Percentiles rank a stretch among this genome's conserved stretches.
Evolutionary conservation across 2,329 filamentous ascomycete species (phyloP).

Genomic region (Paraphoma chrysanthemicola): DNA sequence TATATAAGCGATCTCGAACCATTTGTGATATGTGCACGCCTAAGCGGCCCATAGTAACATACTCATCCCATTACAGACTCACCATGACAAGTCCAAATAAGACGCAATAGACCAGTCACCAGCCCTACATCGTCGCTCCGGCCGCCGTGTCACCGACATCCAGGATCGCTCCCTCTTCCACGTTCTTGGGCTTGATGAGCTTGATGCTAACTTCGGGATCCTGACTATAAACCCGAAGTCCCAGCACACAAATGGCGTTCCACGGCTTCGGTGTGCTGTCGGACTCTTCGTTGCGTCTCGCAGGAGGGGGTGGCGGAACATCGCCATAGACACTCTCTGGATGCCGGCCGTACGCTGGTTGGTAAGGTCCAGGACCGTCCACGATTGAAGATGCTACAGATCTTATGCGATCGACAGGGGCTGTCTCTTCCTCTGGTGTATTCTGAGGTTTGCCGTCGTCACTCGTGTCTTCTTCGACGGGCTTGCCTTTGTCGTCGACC

Average conservation of each 20-base stretch:
- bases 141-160: slow-evolving; percentile 40
- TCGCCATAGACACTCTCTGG: slow-evolving; percentile 8
- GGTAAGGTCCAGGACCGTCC: background rate
- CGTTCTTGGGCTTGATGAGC: slow-evolving; percentile 36
- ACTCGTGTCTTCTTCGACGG: background rate
- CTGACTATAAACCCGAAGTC: slow-evolving; percentile 58
- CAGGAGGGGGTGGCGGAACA: slow-evolving; percentile 3
- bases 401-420: background rate
- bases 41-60: no score
- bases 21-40: no score
- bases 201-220: slow-evolving; percentile 41
- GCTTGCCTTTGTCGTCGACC: slow-evolving; percentile 3
- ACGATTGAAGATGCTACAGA: background rate
- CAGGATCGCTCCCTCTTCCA: slow-evolving; percentile 39
- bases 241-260: slow-evolving; percentile 68
- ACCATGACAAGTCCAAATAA: no score
- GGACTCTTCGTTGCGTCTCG: background rate
- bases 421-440: background rate
- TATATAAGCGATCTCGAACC: no score
- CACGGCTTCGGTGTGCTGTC: slow-evolving; percentile 52
- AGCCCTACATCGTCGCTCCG: slow-evolving; percentile 42
- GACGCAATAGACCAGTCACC: no score
- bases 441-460: background rate
- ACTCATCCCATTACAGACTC: background rate
- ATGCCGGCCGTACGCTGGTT: background rate